phyloP scores from a whole-genome alignment of 169 alveolate genomes.

The Babesia sp. region DNA sequence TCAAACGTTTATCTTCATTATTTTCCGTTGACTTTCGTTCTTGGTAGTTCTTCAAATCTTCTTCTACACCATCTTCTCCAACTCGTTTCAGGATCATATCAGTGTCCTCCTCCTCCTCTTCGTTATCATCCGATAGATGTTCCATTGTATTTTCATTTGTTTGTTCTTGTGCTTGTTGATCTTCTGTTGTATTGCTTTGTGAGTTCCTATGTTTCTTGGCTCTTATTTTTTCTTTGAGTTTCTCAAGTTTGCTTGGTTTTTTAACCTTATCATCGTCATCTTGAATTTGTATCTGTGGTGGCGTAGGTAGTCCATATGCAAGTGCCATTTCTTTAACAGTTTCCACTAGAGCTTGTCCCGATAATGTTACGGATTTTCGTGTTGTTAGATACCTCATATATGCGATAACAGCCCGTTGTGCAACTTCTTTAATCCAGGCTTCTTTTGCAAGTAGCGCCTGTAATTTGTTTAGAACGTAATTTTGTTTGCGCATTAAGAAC shows the following conservation, averaged over 20 bases:
- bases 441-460: slow-evolving; percentile 63
- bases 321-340: slow-evolving; percentile 53
- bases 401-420: slow-evolving; percentile 65
- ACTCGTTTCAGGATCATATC: slow-evolving; percentile 8
- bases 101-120: background rate
- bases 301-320: slow-evolving; percentile 53
- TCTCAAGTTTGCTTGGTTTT: slow-evolving; percentile 39
- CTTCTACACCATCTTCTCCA: slow-evolving; percentile 18
- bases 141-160: background rate
- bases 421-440: slow-evolving; percentile 65
- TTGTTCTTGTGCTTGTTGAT: background rate
- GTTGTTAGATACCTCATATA: slow-evolving; percentile 60
- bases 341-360: slow-evolving; percentile 33
- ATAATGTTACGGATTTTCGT: slow-evolving; percentile 17
- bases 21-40: slow-evolving; percentile 11
- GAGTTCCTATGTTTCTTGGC: background rate
- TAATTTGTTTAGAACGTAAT: slow-evolving; percentile 42
- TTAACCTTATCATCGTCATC: slow-evolving; percentile 1
- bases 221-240: slow-evolving; percentile 56
- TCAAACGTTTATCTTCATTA: slow-evolving; percentile 33
- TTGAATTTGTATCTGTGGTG: slow-evolving; percentile 56
- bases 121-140: background rate
- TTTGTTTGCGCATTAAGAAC: slow-evolving; percentile 34
- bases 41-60: slow-evolving; percentile 21
- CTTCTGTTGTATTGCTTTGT: background rate